Evolutionary conservation across 306 rosid genomes (phyloP), one percentile per base, ranked within the genome.

Genomic region (Vigna unguiculata): DNA sequence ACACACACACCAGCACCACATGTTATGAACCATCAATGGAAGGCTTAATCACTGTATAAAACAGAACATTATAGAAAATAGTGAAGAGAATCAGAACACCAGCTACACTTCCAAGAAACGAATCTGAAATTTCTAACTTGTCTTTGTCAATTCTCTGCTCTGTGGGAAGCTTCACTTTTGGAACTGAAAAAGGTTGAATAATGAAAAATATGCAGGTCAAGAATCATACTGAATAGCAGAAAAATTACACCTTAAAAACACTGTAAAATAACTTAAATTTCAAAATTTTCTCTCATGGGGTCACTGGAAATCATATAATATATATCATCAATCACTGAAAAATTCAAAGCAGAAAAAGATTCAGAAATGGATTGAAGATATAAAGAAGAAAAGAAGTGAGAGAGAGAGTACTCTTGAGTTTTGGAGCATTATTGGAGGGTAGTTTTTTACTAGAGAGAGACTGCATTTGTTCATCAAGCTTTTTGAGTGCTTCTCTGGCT

Each of bases 401-500:
- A 80, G 13, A 80, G 13, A 80, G 71, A 20, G 36, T 88, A 91
- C 93, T 89, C 61, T 54, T 79, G 9, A 73, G 57, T 80, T 78
- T 90, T 32, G 93, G 91, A 49, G 88, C 45, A 2, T 40, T 57
- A 2, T 40, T 57, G 30, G 85, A 68, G 73, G 61, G 41, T 83
- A 72, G 83, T 63, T 87, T 88, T 58, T 84, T 88, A 55, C 54
- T 71, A 74, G 97, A 81, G 81, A 87, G 54, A 51, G 97, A 84
- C 24, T 91, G 88, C 11, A 93, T 82, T 80, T 91, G 90, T 46
- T 88, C 87, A 77, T 93, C 98, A 79, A 93, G 97, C 70, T 86
- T 74, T 61, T 76, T 85, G 62, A 93, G 96, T 51, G 97, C 91
- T 81, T 93, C 93, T 72, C 91, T 86, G 30, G 97, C 98, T 82